Evolutionary conservation across 2,329 filamentous ascomycete species (phyloP), one percentile per base, ranked within the genome.

Genomic region (Geosmithia morbida): DNA sequence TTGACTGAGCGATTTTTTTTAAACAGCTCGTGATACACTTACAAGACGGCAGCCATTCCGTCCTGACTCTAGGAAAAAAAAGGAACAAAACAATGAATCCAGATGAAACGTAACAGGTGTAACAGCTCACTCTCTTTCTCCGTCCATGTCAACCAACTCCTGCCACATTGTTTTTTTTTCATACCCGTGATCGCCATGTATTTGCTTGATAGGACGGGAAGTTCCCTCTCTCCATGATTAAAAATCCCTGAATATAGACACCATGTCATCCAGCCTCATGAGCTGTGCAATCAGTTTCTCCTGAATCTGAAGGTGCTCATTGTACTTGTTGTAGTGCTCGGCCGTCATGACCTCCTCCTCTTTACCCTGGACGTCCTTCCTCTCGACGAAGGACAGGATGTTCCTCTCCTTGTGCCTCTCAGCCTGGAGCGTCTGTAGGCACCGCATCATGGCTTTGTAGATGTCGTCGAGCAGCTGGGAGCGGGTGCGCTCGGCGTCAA

Each of bases 361-460:
- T 51, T 85, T 81, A 3, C 86, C 87, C 56, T 85, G 80, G 22
- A 96, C 86, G 61, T 97, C 90, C 19, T 80, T 84, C 46, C 92
- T 80, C 58, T 92, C 83, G 1, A 87, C 83, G 61, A 95, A 86
- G 26, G 82, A 77, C 29, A 97, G 71, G 20, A 94, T 79, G 47
- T 81, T 77, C 52, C 79, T 75, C 49, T 87, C 77, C 52, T 79
- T 79, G 45, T 77, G 74, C 40, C 85, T 77, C 62, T 96, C 87
- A 26, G 85, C 78, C 37, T 81, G 77, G 20, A 94, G 74, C 20
- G 88, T 83, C 61, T 95, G 86, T 45, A 96, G 62, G 52, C 84
- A 85, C 48, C 89, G 79, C 16, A 87, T 75, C 85, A 97, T 95
- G 26, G 82, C 77, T 62, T 94, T 94, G 69, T 95, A 97, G 1